Conservation (phyloP, 805 yeast genomes). For the Vanderwaltozyma yarrowii region DNA sequence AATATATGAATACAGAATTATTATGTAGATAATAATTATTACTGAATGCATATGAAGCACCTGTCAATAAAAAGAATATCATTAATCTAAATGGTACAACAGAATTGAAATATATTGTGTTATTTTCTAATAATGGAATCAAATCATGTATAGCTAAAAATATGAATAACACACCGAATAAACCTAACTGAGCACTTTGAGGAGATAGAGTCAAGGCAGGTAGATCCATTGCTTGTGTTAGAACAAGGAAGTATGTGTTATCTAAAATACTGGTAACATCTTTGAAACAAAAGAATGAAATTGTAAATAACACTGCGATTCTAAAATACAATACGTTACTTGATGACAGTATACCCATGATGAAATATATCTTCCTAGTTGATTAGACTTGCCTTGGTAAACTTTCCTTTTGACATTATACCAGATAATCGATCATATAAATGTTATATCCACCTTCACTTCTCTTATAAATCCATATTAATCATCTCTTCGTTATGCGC, state of each 20-base stretch:
- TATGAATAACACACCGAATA: conserved; percentile 37
- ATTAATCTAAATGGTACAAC: conserved; percentile 49
- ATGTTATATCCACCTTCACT: too few relatives aligned
- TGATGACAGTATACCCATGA: conserved; percentile 45
- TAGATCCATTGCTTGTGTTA: conserved; percentile 52
- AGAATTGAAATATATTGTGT: conserved; percentile 43
- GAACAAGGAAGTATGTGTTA: conserved; percentile 38
- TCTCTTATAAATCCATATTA: too few relatives aligned
- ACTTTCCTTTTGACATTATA: too few relatives aligned
- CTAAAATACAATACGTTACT: conserved; percentile 39
- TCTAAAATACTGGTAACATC: conserved; percentile 37
- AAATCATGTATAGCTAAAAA: conserved; percentile 43
- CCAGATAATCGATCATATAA: too few relatives aligned
- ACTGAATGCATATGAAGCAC: conserved; percentile 38
- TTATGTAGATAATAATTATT: conserved; percentile 41
- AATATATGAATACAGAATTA: conserved; percentile 47
- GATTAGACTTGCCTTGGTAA: too few relatives aligned
- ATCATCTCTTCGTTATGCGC: too few relatives aligned
- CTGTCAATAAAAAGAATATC: conserved; percentile 39
- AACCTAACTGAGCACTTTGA: conserved; percentile 39
- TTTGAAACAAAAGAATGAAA: conserved; percentile 38
- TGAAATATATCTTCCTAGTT: conserved; percentile 1
- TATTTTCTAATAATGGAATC: conserved; percentile 43
- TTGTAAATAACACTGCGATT: conserved; percentile 34
- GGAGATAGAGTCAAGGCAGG: conserved; percentile 25